Conservation (phyloP, 495 filamentous ascomycete genomes). For the Podospora pseudopauciseta region DNA sequence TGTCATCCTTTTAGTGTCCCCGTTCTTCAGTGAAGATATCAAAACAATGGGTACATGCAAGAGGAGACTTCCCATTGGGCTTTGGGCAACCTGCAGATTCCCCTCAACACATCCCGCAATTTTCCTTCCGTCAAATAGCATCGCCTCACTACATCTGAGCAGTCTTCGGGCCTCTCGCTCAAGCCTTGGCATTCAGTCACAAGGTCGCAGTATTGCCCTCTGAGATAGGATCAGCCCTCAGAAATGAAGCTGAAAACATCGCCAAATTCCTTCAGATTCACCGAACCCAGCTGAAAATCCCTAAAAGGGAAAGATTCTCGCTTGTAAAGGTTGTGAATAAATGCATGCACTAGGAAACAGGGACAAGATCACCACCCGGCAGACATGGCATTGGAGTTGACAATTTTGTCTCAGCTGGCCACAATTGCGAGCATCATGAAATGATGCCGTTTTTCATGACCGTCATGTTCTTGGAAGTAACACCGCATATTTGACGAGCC, state of each 20-base stretch:
- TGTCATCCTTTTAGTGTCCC: neutral
- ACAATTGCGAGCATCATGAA: neutral
- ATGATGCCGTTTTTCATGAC: neutral
- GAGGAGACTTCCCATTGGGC: neutral
- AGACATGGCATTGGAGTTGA: neutral
- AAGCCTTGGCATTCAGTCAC: neutral
- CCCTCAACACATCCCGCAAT: neutral
- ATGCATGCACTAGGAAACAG: neutral
- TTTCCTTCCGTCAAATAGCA: neutral
- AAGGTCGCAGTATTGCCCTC: neutral
- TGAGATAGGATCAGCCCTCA: neutral
- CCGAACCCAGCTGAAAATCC: neutral
- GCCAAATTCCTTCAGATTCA: neutral
- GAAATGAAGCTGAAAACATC: neutral
- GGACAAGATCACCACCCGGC: neutral
- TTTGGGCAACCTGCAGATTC: neutral
- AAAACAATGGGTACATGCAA: neutral
- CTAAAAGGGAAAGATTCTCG: neutral
- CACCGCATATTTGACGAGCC: neutral
- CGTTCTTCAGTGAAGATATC: neutral
- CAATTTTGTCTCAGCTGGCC: neutral
- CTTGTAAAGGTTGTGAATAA: neutral
- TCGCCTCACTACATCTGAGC: neutral
- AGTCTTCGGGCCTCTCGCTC: neutral
- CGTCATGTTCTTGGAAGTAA: neutral